These are phyloP conservation scores for Sutorius eximius DNA, from an alignment of 1,284 basidiomycete genomes.

Conservation along the genomic window DNA sequence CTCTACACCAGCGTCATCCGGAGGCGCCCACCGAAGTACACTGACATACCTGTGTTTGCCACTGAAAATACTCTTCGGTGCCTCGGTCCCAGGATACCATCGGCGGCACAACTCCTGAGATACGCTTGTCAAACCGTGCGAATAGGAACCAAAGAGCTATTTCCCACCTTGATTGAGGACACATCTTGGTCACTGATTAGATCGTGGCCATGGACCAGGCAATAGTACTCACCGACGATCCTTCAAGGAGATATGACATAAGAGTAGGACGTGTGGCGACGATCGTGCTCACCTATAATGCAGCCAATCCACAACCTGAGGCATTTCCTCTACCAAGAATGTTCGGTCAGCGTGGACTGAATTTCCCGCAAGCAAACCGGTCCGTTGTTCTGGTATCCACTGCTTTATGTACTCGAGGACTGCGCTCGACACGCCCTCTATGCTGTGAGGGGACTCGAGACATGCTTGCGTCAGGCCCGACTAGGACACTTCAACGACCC, in stretches of 20 bases:
- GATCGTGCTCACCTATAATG: slow-evolving; percentile 64
- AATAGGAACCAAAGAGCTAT: neutral
- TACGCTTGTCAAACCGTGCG: neutral
- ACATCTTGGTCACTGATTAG: slow-evolving; percentile 50
- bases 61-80: slow-evolving; percentile 10
- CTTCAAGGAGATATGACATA: slow-evolving; percentile 34
- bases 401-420: slow-evolving; percentile 71
- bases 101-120: slow-evolving; percentile 49
- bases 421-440: slow-evolving; percentile 51
- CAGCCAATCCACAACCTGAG: slow-evolving; percentile 68
- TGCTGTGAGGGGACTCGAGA: slow-evolving; percentile 57
- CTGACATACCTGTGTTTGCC: slow-evolving; percentile 39
- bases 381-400: slow-evolving; percentile 64
- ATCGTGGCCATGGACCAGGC: neutral
- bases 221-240: slow-evolving; percentile 54
- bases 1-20: slow-evolving; percentile 43
- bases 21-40: slow-evolving; percentile 6
- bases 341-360: slow-evolving; percentile 77
- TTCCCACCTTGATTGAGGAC: slow-evolving; percentile 71
- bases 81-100: slow-evolving; percentile 52
- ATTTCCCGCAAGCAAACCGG: slow-evolving; percentile 76
- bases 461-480: slow-evolving; percentile 41
- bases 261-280: neutral
- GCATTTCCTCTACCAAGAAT: slow-evolving; percentile 77
- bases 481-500: slow-evolving; percentile 37